Evolutionary conservation across 1,284 basidiomycete species (phyloP).

Genomic region (Nidula niveotomentosa): DNA sequence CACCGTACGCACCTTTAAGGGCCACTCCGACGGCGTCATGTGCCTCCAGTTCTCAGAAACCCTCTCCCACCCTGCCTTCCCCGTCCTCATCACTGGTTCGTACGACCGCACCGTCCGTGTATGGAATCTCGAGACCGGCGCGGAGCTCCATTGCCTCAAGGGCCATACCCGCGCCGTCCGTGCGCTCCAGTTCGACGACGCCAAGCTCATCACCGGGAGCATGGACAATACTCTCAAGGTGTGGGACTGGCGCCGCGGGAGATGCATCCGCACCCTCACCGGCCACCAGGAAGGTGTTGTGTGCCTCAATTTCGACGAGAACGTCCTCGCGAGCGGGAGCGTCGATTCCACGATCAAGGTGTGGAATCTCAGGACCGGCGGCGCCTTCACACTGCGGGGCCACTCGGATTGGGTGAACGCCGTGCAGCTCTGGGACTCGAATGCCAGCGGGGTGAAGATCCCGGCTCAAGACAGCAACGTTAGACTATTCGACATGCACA

Average conservation of each 20-base stretch:
- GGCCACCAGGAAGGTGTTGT: slow-evolving; percentile 95
- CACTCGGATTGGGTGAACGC: slow-evolving; percentile 98
- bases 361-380: slow-evolving; percentile 94
- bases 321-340: slow-evolving; percentile 89
- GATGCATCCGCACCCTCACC: slow-evolving; percentile 83
- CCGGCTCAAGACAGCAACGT: too few species aligned
- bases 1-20: slow-evolving; percentile 81
- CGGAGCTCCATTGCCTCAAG: slow-evolving; percentile 78
- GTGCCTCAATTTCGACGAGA: slow-evolving; percentile 90
- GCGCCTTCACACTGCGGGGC: slow-evolving; percentile 90
- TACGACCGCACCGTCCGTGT: slow-evolving; percentile 95
- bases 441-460: too few species aligned
- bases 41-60: slow-evolving; percentile 95
- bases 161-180: slow-evolving; percentile 94
- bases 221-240: slow-evolving; percentile 97
- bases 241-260: slow-evolving; percentile 97
- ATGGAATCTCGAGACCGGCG: slow-evolving; percentile 96
- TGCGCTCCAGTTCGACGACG: slow-evolving; percentile 94
- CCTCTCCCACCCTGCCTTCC: slow-evolving; percentile 82
- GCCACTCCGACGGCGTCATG: slow-evolving; percentile 97
- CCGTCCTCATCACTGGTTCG: slow-evolving; percentile 96
- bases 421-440: slow-evolving; percentile 91
- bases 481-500: too few species aligned
- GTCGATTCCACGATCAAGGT: slow-evolving; percentile 91
- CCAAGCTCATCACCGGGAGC: slow-evolving; percentile 93